A percentile compares a stretch with the other conserved stretches of the same genome.
Evolutionary conservation across 2,329 filamentous ascomycete species (phyloP).

Genomic region (Aspergillus fumigatiaffinis): DNA sequence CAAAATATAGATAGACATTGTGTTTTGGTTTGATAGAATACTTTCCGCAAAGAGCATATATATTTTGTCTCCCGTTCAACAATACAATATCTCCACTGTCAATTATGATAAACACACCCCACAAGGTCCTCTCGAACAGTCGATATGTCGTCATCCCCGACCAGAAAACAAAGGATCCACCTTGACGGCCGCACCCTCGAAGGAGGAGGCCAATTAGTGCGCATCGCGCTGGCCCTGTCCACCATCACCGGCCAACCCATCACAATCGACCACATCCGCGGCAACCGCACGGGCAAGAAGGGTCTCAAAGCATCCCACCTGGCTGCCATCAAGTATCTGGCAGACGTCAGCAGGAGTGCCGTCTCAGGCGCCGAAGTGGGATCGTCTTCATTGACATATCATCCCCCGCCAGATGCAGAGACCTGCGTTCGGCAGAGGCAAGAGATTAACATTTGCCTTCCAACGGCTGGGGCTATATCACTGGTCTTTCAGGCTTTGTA

Average conservation of each 20-base stretch:
- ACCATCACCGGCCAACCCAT: slow-evolving; percentile 50
- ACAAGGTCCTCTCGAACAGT: background rate
- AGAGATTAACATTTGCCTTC: slow-evolving; percentile 41
- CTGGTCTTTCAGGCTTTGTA: slow-evolving; percentile 58
- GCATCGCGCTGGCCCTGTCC: slow-evolving; percentile 53
- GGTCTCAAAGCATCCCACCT: slow-evolving; percentile 58
- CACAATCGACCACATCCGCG: slow-evolving; percentile 52
- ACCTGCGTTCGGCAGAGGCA: slow-evolving; percentile 15
- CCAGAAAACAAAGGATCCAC: slow-evolving; percentile 20
- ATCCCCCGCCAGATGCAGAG: slow-evolving; percentile 19
- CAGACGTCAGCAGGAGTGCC: slow-evolving; percentile 45
- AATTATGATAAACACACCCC: no score
- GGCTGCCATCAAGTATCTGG: slow-evolving; percentile 52
- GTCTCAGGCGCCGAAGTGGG: slow-evolving; percentile 34
- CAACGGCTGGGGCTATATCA: slow-evolving; percentile 51
- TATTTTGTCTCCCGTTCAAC: no score
- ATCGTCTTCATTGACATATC: slow-evolving; percentile 32
- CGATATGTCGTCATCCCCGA: background rate
- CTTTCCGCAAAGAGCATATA: background rate
- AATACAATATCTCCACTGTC: no score
- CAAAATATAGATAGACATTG: background rate
- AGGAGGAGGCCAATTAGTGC: slow-evolving; percentile 60
- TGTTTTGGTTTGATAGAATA: no score
- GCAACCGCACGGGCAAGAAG: slow-evolving; percentile 45
- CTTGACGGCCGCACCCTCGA: slow-evolving; percentile 57